These are phyloP conservation scores for Cydonia oblonga DNA, from an alignment of 331 rosid species.

Conservation along the genomic window DNA sequence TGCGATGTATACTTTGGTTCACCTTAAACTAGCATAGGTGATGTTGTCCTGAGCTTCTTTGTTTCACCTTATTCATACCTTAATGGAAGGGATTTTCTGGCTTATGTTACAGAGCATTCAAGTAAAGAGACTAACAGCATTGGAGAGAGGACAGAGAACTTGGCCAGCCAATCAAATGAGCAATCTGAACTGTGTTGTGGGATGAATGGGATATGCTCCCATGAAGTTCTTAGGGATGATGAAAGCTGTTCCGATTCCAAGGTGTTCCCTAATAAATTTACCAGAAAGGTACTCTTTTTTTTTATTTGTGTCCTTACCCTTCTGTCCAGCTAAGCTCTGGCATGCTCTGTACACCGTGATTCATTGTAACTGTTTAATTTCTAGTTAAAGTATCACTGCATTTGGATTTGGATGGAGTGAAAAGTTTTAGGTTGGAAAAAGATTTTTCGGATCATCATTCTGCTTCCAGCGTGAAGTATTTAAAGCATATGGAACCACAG, in stretches of 20 bases:
- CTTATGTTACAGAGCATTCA: slow-evolving; percentile 39
- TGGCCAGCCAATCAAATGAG: slow-evolving; percentile 27
- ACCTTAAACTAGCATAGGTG: background rate
- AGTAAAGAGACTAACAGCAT: slow-evolving; percentile 20
- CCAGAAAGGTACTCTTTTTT: slow-evolving; percentile 44
- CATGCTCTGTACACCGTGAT: background rate
- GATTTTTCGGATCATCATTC: background rate
- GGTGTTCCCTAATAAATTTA: slow-evolving; percentile 19
- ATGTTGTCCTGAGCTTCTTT: background rate
- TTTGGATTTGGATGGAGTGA: background rate
- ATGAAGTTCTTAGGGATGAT: slow-evolving; percentile 64
- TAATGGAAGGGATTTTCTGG: slow-evolving; percentile 1
- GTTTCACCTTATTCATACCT: background rate
- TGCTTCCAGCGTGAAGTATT: background rate
- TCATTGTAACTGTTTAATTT: background rate
- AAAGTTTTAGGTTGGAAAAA: background rate
- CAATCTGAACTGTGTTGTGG: slow-evolving; percentile 47
- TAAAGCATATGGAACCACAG: background rate
- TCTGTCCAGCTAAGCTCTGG: background rate
- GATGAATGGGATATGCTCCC: slow-evolving; percentile 76
- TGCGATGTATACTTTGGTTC: background rate
- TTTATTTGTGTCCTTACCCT: background rate
- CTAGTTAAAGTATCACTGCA: background rate
- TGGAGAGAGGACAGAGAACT: slow-evolving; percentile 20
- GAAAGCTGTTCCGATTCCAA: slow-evolving; percentile 42